These are phyloP conservation scores for Salix udensis DNA, from an alignment of 345 rosid genomes.

Conservation along the genomic window DNA sequence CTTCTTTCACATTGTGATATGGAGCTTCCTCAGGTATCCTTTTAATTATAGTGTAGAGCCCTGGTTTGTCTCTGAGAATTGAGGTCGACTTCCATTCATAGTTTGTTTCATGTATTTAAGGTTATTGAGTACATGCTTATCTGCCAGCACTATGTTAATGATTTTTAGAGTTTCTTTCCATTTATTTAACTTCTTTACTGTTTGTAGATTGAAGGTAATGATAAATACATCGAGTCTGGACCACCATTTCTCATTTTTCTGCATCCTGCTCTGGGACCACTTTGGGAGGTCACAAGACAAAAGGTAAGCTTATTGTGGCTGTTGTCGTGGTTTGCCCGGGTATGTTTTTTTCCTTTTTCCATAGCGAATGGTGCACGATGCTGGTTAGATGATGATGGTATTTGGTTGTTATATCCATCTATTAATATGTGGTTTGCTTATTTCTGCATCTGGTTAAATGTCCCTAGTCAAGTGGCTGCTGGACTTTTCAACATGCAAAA, in stretches of 20 bases:
- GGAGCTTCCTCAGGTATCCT: conserved; percentile 62
- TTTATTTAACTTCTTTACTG: conserved; percentile 9
- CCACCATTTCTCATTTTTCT: conserved; percentile 88
- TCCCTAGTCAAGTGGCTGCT: no score
- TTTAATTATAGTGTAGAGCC: background rate
- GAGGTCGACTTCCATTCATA: conserved; percentile 6
- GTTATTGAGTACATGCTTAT: background rate
- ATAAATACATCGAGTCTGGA: conserved; percentile 53
- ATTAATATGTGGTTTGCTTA: background rate
- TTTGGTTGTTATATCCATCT: background rate
- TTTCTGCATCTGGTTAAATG: background rate
- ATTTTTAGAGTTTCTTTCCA: conserved; percentile 8
- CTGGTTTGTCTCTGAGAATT: conserved; percentile 4
- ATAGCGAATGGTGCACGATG: background rate
- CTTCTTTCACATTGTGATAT: conserved; percentile 70
- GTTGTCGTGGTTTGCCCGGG: background rate
- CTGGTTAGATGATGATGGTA: background rate
- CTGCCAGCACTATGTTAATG: background rate
- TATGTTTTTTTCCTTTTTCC: background rate
- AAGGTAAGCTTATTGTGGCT: conserved; percentile 46
- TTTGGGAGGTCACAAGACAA: conserved; percentile 87
- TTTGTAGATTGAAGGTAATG: conserved; percentile 60
- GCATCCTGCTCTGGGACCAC: conserved; percentile 93
- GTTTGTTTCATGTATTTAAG: background rate
- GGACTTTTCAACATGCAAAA: background rate